phyloP scores from a whole-genome alignment of 805 yeast species.

The Candida railenensis region DNA sequence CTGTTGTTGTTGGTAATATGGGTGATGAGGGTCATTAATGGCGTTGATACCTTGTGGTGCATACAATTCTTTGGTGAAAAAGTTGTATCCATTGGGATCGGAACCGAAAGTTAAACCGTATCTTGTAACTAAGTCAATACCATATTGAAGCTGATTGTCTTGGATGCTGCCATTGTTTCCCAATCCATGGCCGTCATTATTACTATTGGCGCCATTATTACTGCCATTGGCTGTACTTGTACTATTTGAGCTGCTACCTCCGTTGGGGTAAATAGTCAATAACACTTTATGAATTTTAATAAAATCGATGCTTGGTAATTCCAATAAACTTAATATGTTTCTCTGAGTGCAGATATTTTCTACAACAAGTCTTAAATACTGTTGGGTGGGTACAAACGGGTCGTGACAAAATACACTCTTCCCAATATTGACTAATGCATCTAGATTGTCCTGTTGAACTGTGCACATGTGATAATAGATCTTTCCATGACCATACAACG shows the following conservation, averaged over 20 bases:
- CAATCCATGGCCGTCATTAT: slow-evolving; percentile 7
- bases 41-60: slow-evolving; percentile 30
- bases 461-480: slow-evolving; percentile 86
- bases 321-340: slow-evolving; percentile 56
- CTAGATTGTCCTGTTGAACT: slow-evolving; percentile 73
- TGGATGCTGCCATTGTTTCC: slow-evolving; percentile 21
- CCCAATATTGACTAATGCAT: slow-evolving; percentile 77
- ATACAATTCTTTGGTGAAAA: slow-evolving; percentile 18
- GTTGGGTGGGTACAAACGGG: slow-evolving; percentile 81
- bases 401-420: slow-evolving; percentile 77
- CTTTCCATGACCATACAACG: slow-evolving; percentile 81
- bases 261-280: slow-evolving; percentile 46
- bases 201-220: slow-evolving; percentile 11
- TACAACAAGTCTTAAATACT: slow-evolving; percentile 72
- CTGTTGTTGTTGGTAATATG: slow-evolving; percentile 30
- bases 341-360: slow-evolving; percentile 73
- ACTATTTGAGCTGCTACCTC: neutral
- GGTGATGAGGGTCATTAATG: slow-evolving; percentile 31
- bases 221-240: neutral
- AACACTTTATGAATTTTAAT: slow-evolving; percentile 68
- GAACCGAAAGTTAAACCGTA: slow-evolving; percentile 68
- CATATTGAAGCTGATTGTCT: slow-evolving; percentile 48
- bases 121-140: slow-evolving; percentile 61
- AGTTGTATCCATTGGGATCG: slow-evolving; percentile 40
- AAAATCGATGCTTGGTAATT: slow-evolving; percentile 59